phyloP scores from a whole-genome alignment of 2,329 filamentous ascomycete genomes.

The Lasiodiplodia hormozganensis region DNA sequence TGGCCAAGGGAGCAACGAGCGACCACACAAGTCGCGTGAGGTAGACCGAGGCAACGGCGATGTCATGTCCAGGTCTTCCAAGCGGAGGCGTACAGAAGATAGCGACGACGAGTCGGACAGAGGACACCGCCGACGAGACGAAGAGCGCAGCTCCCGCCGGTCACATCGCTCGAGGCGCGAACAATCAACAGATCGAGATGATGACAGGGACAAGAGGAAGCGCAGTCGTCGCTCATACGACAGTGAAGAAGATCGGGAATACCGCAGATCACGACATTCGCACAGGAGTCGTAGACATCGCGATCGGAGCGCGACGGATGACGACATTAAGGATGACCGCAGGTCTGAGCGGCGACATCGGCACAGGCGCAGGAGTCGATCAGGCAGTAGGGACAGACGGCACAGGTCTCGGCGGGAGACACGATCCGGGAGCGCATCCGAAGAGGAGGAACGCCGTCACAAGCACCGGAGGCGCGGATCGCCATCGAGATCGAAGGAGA shows the following conservation, averaged over 20 bases:
- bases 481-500: conserved; percentile 31
- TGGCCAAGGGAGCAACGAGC: conserved; percentile 47
- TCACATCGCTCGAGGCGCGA: conserved; percentile 31
- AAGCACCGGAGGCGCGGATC: conserved; percentile 29
- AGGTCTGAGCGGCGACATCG: conserved; percentile 28
- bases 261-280: conserved; percentile 34
- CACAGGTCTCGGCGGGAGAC: conserved; percentile 6
- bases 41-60: conserved; percentile 4
- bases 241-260: conserved; percentile 30
- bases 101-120: conserved; percentile 33
- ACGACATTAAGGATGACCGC: conserved; percentile 29
- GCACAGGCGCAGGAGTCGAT: conserved; percentile 8
- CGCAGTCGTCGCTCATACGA: conserved; percentile 31
- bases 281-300: conserved; percentile 29
- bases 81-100: conserved; percentile 31
- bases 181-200: conserved; percentile 28
- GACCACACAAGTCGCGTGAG: conserved; percentile 2
- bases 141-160: conserved; percentile 31
- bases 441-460: background rate
- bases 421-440: conserved; percentile 3
- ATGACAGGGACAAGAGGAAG: conserved; percentile 29
- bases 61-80: conserved; percentile 10
- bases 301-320: conserved; percentile 21
- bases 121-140: conserved; percentile 36
- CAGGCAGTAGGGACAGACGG: conserved; percentile 20